A percentile compares a stretch with the other conserved stretches of the same genome.
Conservation (phyloP, 108 stramenopile species). For the Aureococcus anophagefferens region DNA sequence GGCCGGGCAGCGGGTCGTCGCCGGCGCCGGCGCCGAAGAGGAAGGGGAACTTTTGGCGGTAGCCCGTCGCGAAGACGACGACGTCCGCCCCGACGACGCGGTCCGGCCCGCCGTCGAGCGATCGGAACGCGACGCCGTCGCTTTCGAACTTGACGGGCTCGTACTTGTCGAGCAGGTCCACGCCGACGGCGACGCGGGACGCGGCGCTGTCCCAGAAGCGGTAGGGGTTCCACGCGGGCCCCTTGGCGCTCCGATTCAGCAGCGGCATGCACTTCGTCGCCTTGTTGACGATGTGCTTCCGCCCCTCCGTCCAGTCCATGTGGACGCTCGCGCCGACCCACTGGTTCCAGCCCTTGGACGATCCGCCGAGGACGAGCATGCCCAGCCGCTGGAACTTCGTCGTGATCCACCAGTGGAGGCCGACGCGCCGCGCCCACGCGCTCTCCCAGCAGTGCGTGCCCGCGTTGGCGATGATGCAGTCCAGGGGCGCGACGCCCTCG, state of each 20-base stretch:
- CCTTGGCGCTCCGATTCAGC: neutral
- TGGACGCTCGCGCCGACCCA: neutral
- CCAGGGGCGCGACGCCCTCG: neutral
- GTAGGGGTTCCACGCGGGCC: too few relatives aligned
- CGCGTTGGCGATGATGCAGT: neutral
- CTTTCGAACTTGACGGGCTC: neutral
- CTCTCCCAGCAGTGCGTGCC: conserved; percentile 8
- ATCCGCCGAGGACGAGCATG: neutral
- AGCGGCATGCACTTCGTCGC: conserved; percentile 1
- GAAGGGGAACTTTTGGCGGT: conserved; percentile 5
- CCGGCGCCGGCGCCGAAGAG: neutral
- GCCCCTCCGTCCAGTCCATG: neutral
- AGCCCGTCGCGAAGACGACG: conserved; percentile 8
- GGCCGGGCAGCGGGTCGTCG: neutral
- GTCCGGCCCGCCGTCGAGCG: neutral
- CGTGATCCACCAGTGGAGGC: conserved; percentile 4
- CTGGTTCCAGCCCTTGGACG: conserved; percentile 6
- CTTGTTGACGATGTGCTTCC: conserved; percentile 1
- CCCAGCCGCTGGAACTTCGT: conserved; percentile 2
- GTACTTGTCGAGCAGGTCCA: neutral
- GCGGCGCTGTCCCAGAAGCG: neutral
- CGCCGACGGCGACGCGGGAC: neutral
- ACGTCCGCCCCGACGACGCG: neutral
- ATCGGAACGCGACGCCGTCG: neutral
- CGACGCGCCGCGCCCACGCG: neutral